Evolutionary conservation across 305 asterid genomes (phyloP), one percentile per base, ranked within the genome.

Genomic region (Nicotiana rustica): DNA sequence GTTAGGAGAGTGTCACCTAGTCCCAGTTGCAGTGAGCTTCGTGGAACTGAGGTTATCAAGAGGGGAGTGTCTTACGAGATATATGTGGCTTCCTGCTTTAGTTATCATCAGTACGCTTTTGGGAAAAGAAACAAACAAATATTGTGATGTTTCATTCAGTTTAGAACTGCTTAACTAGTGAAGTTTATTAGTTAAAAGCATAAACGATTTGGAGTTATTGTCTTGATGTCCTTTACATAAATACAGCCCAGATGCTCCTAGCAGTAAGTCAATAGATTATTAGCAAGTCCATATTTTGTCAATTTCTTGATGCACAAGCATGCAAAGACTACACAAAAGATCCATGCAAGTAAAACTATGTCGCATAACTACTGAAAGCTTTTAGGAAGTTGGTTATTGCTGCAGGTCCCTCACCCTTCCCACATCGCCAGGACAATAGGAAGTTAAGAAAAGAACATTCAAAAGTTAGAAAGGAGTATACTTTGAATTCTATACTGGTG

Each of bases 1-100:
- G 79, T 73, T 47, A 73, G 79, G 79, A 49, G 19, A 12, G 73
- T 14, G 62, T 73, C 41, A 70, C 60, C 78, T 44, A 41, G 60
- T 70, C 60, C 60, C 60, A 19, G 78, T 70, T 6, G 36, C 78
- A 19, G 78, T 19, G 60, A 70, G 15, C 78, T 70, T 70, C 14
- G 78, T 70, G 60, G 47, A 70, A 33, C 15, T 70, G 57, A 41
- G 78, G 60, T 44, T 70, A 18, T 70, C 36, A 70, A 44, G 60
- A 10, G 59, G 59, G 59, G 38, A 21, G 62, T 47, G 79, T 73
- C 62, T 47, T 47, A 21, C 1, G 19, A 44, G 78, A 25, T 38
- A 69, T 38, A 38, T 38, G 55, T 36, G 41, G 77, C n/a, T 38
- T 69, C 77, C 29, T 5, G 35, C 59, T 18, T 41, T 41, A 69